These are phyloP conservation scores for Porodaedalea pini DNA, from an alignment of 1,284 basidiomycete genomes.

Conservation along the genomic window DNA sequence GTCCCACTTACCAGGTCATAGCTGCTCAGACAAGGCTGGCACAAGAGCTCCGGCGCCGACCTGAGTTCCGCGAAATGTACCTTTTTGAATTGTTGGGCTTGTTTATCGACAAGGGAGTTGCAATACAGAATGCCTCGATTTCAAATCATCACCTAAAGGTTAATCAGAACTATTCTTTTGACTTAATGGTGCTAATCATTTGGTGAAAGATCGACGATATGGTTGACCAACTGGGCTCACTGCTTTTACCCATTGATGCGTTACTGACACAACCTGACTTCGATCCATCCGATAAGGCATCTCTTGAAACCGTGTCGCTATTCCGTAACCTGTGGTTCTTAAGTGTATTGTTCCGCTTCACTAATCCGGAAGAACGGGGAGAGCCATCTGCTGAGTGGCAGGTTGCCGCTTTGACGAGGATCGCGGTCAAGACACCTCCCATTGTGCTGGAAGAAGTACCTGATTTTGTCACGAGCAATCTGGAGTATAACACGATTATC, in stretches of 20 bases:
- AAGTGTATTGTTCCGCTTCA: constrained; percentile 81
- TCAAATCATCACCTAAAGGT: constrained; percentile 65
- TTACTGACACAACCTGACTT: constrained; percentile 78
- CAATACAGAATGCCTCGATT: constrained; percentile 78
- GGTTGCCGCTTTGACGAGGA: constrained; percentile 70
- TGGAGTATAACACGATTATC: constrained; percentile 93
- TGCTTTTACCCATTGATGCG: constrained; percentile 88
- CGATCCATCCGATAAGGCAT: constrained; percentile 56
- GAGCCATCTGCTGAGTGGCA: constrained; percentile 72
- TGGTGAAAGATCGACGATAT: constrained; percentile 68
- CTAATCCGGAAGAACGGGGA: constrained; percentile 43
- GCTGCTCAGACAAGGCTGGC: constrained; percentile 88
- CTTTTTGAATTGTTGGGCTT: constrained; percentile 83
- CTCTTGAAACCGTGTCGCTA: constrained; percentile 67
- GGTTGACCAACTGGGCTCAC: constrained; percentile 80
- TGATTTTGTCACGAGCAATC: constrained; percentile 84
- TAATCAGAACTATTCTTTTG: constrained; percentile 19
- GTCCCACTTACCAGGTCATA: no score
- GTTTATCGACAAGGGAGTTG: constrained; percentile 89
- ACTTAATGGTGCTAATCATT: constrained; percentile 13
- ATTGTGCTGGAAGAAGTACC: constrained; percentile 81
- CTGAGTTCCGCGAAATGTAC: constrained; percentile 77
- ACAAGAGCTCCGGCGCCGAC: constrained; percentile 66
- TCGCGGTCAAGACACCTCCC: constrained; percentile 86
- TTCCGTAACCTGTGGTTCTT: constrained; percentile 97